A percentile compares a stretch with the other conserved stretches of the same genome.
These are phyloP conservation scores for Phialocephala subalpina DNA, from an alignment of 2,329 filamentous ascomycete genomes.

Conservation along the genomic window DNA sequence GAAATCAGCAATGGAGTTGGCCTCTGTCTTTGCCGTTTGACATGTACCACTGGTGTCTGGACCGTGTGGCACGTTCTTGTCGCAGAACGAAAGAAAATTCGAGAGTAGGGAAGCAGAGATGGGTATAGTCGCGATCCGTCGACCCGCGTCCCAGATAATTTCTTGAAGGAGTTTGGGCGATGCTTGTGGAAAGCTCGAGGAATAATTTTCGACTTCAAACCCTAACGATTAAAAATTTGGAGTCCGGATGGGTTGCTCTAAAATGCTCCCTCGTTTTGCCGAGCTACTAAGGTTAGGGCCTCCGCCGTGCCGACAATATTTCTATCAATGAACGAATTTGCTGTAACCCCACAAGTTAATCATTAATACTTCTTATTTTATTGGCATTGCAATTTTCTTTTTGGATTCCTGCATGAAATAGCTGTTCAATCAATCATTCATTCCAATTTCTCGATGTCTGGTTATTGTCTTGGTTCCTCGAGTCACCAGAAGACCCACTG, in stretches of 20 bases:
- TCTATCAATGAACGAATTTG: too few species aligned
- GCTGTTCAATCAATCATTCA: too few species aligned
- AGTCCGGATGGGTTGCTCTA: too few species aligned
- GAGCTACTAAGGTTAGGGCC: too few species aligned
- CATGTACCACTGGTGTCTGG: constrained; percentile 29
- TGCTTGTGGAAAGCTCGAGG: constrained; percentile 11
- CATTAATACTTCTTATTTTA: too few species aligned
- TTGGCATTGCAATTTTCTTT: too few species aligned
- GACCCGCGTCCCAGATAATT: constrained; percentile 3
- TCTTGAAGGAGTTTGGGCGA: constrained; percentile 2
- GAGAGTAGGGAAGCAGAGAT: not conserved
- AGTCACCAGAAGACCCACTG: not conserved
- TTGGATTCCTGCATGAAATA: too few species aligned
- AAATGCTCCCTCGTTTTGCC: too few species aligned
- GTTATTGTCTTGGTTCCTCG: too few species aligned
- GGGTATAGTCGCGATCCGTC: not conserved
- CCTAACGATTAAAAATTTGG: not conserved
- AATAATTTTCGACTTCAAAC: not conserved
- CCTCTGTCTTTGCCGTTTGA: constrained; percentile 29
- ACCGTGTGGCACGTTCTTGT: constrained; percentile 34
- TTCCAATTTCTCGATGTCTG: too few species aligned
- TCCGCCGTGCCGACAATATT: too few species aligned
- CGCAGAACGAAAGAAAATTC: constrained; percentile 19
- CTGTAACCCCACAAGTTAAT: too few species aligned
- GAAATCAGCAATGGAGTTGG: constrained; percentile 29